These are phyloP conservation scores for Phyllosticta citrichinensis DNA, from an alignment of 2,329 filamentous ascomycete species.

Conservation along the genomic window DNA sequence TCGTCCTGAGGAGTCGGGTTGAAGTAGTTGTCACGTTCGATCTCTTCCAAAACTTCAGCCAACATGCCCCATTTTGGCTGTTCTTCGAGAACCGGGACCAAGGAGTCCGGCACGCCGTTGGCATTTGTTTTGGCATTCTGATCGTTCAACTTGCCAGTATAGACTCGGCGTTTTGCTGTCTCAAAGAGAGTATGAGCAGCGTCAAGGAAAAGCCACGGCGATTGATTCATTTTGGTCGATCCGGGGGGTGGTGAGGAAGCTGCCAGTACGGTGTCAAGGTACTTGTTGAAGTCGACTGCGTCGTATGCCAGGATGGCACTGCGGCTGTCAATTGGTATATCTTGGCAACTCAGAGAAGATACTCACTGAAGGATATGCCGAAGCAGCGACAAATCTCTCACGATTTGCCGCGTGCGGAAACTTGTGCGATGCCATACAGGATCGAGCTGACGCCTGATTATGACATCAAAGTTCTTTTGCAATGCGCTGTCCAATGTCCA, in stretches of 20 bases:
- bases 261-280: slow-evolving; percentile 87
- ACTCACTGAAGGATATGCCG: slow-evolving; percentile 66
- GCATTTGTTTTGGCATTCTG: slow-evolving; percentile 32
- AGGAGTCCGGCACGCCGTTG: slow-evolving; percentile 45
- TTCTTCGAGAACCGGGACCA: slow-evolving; percentile 80
- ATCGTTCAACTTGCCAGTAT: slow-evolving; percentile 59
- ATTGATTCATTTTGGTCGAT: slow-evolving; percentile 78
- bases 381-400: slow-evolving; percentile 75
- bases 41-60: slow-evolving; percentile 85
- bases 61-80: slow-evolving; percentile 88
- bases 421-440: slow-evolving; percentile 96
- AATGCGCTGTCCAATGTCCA: slow-evolving; percentile 93
- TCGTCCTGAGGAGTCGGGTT: slow-evolving; percentile 68
- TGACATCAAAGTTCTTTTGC: slow-evolving; percentile 83
- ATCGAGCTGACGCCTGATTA: slow-evolving; percentile 80
- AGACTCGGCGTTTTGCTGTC: slow-evolving; percentile 78
- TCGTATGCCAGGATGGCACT: slow-evolving; percentile 71
- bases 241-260: slow-evolving; percentile 82
- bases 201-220: slow-evolving; percentile 92
- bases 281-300: slow-evolving; percentile 81
- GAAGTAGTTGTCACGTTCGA: slow-evolving; percentile 81
- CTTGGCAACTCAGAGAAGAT: not conserved
- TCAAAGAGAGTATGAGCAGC: slow-evolving; percentile 91
- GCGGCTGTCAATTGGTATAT: slow-evolving; percentile 1
- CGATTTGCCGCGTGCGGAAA: slow-evolving; percentile 91